Evolutionary conservation across 129 eudicot species (phyloP).

Genomic region (Flaveria trinervia): DNA sequence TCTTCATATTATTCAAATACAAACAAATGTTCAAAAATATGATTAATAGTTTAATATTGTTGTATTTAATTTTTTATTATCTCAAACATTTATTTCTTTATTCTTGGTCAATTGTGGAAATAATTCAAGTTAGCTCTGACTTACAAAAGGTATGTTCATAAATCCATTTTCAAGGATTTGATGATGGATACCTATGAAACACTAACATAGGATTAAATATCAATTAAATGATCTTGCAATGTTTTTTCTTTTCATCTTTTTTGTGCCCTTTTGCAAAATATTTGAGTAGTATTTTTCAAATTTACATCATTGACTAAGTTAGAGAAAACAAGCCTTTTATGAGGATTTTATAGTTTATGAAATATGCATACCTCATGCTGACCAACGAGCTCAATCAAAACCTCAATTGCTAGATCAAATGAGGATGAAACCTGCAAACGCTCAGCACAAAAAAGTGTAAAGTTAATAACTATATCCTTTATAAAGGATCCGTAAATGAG

Average conservation of each 20-base stretch:
- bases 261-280: background rate
- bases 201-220: background rate
- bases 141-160: background rate
- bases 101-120: background rate
- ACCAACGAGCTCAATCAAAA: slow-evolving; percentile 82
- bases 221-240: background rate
- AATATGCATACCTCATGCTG: slow-evolving; percentile 75
- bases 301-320: slow-evolving; percentile 10
- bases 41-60: background rate
- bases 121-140: background rate
- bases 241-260: background rate
- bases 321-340: background rate
- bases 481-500: slow-evolving; percentile 14
- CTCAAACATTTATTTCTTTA: slow-evolving; percentile 4
- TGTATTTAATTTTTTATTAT: background rate
- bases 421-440: slow-evolving; percentile 64
- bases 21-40: background rate
- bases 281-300: background rate
- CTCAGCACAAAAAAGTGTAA: slow-evolving; percentile 27
- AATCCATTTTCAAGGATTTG: background rate
- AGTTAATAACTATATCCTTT: slow-evolving; percentile 21
- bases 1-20: background rate
- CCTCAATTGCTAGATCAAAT: slow-evolving; percentile 86
- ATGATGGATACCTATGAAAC: background rate
- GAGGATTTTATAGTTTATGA: slow-evolving; percentile 11